phyloP scores from a whole-genome alignment of 2,329 filamentous ascomycete genomes.

The Xylariaceae sp. region DNA sequence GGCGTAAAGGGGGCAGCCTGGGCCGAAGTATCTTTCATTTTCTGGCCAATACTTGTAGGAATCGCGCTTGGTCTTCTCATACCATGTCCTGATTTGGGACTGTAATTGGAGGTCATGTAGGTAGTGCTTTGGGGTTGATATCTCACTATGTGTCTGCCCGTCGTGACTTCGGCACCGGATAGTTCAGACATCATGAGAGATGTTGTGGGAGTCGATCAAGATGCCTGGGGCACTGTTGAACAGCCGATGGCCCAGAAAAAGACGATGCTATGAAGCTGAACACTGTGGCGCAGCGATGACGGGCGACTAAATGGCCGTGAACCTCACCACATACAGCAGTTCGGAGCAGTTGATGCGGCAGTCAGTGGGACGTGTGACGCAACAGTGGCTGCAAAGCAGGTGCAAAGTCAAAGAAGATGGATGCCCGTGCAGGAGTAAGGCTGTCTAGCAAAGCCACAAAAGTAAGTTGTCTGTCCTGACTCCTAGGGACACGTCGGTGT shows the following conservation, averaged over 20 bases:
- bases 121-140: neutral
- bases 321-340: neutral
- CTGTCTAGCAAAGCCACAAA: neutral
- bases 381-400: neutral
- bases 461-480: neutral
- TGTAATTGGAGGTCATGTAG: neutral
- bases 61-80: neutral
- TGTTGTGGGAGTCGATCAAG: neutral
- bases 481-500: neutral
- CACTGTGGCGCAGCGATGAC: neutral
- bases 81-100: neutral
- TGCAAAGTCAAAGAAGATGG: neutral
- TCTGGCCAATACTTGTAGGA: neutral
- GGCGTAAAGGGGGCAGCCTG: conserved; percentile 15
- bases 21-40: neutral
- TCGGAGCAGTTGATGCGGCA: neutral
- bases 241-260: neutral
- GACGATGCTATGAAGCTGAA: neutral
- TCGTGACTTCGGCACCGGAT: neutral
- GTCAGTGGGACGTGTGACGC: neutral
- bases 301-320: neutral
- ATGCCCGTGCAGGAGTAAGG: neutral
- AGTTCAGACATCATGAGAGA: neutral
- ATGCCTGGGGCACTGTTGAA: neutral
- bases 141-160: neutral